Evolutionary conservation across 1,284 basidiomycete species (phyloP).

Genomic region (Exobasidium cylindrosporum): DNA sequence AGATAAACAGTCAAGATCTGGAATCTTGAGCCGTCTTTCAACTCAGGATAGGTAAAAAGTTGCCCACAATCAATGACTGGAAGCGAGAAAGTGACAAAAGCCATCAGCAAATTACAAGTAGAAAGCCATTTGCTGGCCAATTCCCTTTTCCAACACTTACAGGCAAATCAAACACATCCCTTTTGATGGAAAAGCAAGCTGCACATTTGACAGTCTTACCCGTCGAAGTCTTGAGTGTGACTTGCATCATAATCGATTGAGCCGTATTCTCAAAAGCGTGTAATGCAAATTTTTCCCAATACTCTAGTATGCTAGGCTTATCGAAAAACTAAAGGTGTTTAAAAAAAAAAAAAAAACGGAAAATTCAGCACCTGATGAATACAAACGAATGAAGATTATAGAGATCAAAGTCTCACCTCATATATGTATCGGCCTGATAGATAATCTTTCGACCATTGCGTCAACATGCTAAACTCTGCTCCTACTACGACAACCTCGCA

Average conservation of each 20-base stretch:
- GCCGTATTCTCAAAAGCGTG: constrained; percentile 54
- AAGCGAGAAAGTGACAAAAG: too few species aligned
- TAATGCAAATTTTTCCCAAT: constrained; percentile 53
- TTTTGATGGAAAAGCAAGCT: constrained; percentile 53
- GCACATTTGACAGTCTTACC: constrained; percentile 48
- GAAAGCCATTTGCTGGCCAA: too few species aligned
- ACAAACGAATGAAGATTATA: constrained; percentile 4
- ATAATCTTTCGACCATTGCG: constrained; percentile 57
- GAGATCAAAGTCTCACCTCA: constrained; percentile 26
- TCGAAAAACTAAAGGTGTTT: constrained; percentile 38
- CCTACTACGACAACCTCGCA: constrained; percentile 96
- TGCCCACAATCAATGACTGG: constrained; percentile 18
- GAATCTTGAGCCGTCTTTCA: neutral
- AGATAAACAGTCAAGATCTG: too few species aligned
- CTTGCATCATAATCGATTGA: constrained; percentile 50
- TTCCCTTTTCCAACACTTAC: constrained; percentile 8
- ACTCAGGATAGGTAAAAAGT: constrained; percentile 19
- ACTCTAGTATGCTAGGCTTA: constrained; percentile 48
- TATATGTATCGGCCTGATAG: constrained; percentile 51
- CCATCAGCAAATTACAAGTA: too few species aligned
- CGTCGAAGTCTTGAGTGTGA: constrained; percentile 41
- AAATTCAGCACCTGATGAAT: neutral
- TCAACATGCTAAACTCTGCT: constrained; percentile 91
- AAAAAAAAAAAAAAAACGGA: too few species aligned
- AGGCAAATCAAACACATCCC: constrained; percentile 53